phyloP scores from a whole-genome alignment of 2,329 filamentous ascomycete species.

The Ophiostoma himal-ulmi region DNA sequence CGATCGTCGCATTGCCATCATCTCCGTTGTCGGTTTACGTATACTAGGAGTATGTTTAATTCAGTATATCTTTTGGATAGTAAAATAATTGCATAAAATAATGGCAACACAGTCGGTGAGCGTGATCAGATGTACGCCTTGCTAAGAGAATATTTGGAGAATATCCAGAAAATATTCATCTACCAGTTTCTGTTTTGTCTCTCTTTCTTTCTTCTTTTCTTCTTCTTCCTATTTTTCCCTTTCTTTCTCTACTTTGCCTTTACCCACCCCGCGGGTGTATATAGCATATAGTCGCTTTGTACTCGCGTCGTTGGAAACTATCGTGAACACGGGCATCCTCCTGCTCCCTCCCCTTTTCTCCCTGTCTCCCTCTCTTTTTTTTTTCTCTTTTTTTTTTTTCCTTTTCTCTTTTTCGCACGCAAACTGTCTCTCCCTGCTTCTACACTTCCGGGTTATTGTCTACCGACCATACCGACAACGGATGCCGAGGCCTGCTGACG shows the following conservation, averaged over 20 bases:
- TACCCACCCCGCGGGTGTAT: neutral
- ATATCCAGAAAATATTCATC: neutral
- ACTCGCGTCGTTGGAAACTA: slow-evolving; percentile 9
- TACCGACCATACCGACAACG: slow-evolving; percentile 9
- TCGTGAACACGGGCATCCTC: slow-evolving; percentile 12
- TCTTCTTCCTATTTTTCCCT: neutral
- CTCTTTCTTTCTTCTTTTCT: neutral
- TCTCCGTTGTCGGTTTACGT: slow-evolving; percentile 7
- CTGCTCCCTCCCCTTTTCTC: neutral
- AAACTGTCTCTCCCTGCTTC: neutral
- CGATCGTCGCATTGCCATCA: neutral
- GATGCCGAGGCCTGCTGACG: neutral
- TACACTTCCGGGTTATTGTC: neutral
- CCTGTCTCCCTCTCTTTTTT: too few species aligned
- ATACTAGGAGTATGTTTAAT: too few species aligned
- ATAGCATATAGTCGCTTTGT: neutral
- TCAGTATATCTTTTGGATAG: too few species aligned
- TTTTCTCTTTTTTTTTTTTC: neutral
- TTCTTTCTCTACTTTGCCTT: neutral
- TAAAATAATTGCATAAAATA: too few species aligned
- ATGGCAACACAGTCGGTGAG: neutral
- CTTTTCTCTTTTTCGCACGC: too few species aligned
- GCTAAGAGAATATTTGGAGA: neutral
- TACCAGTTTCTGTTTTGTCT: neutral
- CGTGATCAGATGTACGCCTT: slow-evolving; percentile 10